Conservation (phyloP, 2,329 filamentous ascomycete genomes). For the Monosporascus sp. region DNA sequence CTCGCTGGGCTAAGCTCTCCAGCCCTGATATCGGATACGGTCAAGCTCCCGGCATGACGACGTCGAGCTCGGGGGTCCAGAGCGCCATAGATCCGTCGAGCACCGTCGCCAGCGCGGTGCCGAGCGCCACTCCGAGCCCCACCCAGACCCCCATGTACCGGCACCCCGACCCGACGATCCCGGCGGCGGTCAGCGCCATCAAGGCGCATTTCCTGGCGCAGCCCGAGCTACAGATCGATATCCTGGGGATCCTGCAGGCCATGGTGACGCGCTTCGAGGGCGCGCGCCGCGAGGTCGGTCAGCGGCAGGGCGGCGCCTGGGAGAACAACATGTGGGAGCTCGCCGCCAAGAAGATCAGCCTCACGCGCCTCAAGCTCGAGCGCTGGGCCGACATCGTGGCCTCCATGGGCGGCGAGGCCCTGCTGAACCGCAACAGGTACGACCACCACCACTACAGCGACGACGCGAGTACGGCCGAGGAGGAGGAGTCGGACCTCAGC, state of each 20-base stretch:
- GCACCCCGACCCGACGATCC: constrained; percentile 32
- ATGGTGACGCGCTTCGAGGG: constrained; percentile 39
- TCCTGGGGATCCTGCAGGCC: constrained; percentile 35
- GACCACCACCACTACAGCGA: not conserved
- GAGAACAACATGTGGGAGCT: constrained; percentile 45
- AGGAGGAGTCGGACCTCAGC: constrained; percentile 1
- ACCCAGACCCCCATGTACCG: constrained; percentile 10
- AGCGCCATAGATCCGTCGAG: constrained; percentile 3
- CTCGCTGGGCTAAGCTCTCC: constrained; percentile 44
- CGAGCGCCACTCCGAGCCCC: not conserved
- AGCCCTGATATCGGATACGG: constrained; percentile 24
- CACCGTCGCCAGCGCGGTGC: constrained; percentile 1
- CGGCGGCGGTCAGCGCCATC: constrained; percentile 34
- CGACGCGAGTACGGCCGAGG: not conserved
- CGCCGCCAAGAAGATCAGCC: constrained; percentile 40
- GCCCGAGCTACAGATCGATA: constrained; percentile 39
- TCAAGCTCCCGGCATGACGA: not conserved
- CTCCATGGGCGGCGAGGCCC: constrained; percentile 24
- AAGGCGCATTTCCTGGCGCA: constrained; percentile 37
- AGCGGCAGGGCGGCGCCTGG: constrained; percentile 25
- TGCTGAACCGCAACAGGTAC: constrained; percentile 1
- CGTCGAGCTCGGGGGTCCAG: not conserved
- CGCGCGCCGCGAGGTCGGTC: constrained; percentile 21
- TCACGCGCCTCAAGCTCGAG: constrained; percentile 40
- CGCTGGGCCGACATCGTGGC: constrained; percentile 42